phyloP scores from a whole-genome alignment of 75 land plant species.

The Pinus albicaulis region DNA sequence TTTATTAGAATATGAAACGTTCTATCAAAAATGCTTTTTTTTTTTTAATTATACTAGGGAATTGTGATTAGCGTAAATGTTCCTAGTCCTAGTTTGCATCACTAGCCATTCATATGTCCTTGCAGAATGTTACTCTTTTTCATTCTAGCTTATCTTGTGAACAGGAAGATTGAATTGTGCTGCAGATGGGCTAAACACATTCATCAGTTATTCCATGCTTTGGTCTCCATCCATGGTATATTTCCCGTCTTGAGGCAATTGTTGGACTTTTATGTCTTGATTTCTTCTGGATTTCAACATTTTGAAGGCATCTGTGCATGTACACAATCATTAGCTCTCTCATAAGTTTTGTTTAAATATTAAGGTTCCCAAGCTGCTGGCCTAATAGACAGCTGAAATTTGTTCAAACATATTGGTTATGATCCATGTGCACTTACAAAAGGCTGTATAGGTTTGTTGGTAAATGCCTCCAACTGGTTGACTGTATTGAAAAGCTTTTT shows the following conservation, averaged over 20 bases:
- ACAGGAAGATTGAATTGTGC: constrained; percentile 83
- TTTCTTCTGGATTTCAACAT: neutral
- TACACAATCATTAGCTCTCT: too few relatives aligned
- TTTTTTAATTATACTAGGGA: too few relatives aligned
- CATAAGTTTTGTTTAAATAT: neutral
- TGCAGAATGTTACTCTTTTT: neutral
- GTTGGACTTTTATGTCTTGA: neutral
- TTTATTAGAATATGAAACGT: too few relatives aligned
- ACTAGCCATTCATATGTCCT: neutral
- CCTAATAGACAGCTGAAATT: neutral
- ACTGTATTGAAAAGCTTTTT: constrained; percentile 46
- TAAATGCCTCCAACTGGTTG: constrained; percentile 57
- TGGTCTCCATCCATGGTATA: constrained; percentile 93
- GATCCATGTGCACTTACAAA: too few relatives aligned
- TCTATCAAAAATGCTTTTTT: too few relatives aligned
- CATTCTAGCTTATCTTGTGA: neutral
- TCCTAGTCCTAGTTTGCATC: neutral
- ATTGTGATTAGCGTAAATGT: neutral
- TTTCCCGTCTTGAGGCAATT: neutral
- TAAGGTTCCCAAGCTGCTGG: neutral
- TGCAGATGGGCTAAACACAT: constrained; percentile 59
- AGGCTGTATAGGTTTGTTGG: constrained; percentile 70
- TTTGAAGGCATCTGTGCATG: neutral
- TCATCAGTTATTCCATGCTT: constrained; percentile 72
- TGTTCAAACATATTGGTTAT: neutral